These are phyloP conservation scores for Aspergillus hancockii DNA, from an alignment of 495 filamentous ascomycete genomes.

Conservation along the genomic window DNA sequence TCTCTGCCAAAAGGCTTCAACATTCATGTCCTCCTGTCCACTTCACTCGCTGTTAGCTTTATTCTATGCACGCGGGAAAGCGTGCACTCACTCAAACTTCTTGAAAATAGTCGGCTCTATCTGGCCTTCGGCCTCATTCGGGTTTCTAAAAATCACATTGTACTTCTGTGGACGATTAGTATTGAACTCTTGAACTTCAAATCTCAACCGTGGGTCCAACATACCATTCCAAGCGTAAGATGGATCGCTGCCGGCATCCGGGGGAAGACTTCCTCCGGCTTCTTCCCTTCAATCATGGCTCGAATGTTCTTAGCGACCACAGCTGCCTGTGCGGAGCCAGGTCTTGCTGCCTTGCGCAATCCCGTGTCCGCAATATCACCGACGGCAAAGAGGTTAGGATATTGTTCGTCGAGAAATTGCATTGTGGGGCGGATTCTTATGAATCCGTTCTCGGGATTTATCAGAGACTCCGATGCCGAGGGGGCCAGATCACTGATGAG, in stretches of 20 bases:
- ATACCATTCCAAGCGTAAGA: slow-evolving; percentile 53
- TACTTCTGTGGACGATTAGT: slow-evolving; percentile 35
- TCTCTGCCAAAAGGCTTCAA: slow-evolving; percentile 47
- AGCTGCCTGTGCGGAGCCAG: slow-evolving; percentile 51
- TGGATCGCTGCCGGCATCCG: slow-evolving; percentile 47
- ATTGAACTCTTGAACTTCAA: background rate
- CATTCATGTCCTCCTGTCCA: slow-evolving; percentile 50
- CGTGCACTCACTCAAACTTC: slow-evolving; percentile 45
- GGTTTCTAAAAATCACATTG: slow-evolving; percentile 53
- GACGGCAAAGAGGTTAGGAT: slow-evolving; percentile 55
- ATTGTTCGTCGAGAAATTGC: slow-evolving; percentile 51
- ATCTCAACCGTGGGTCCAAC: slow-evolving; percentile 10
- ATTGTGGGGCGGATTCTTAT: slow-evolving; percentile 57
- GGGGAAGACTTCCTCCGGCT: slow-evolving; percentile 32
- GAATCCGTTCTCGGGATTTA: slow-evolving; percentile 48
- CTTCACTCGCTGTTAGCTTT: slow-evolving; percentile 28
- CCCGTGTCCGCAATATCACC: slow-evolving; percentile 64
- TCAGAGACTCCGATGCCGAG: slow-evolving; percentile 34
- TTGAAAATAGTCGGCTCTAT: slow-evolving; percentile 45
- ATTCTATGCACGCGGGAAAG: background rate
- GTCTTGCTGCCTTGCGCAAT: slow-evolving; percentile 56
- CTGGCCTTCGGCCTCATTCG: slow-evolving; percentile 41
- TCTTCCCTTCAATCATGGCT: slow-evolving; percentile 39
- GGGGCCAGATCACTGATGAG: slow-evolving; percentile 45
- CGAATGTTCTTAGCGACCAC: slow-evolving; percentile 57